Conservation (phyloP, 1,284 basidiomycete species). For the Ustilago vetiveriae region DNA sequence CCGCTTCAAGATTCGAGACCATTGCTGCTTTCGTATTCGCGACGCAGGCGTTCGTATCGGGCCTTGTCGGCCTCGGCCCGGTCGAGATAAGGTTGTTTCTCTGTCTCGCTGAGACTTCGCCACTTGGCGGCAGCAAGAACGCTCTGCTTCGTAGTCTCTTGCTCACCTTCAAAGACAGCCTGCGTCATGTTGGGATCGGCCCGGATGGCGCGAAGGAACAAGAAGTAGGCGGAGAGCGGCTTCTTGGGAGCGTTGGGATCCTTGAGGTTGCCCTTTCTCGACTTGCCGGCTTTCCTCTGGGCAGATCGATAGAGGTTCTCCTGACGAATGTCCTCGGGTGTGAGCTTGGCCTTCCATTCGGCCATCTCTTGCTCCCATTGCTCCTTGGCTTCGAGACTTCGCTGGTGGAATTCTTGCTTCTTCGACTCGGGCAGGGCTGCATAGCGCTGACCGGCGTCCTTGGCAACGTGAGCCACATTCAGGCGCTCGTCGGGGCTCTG, state of each 20-base stretch:
- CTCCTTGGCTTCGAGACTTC: constrained; percentile 84
- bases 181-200: constrained; percentile 64
- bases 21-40: constrained; percentile 56
- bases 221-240: constrained; percentile 91
- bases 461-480: constrained; percentile 93
- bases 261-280: constrained; percentile 91
- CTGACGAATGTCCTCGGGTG: constrained; percentile 91
- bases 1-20: constrained; percentile 32
- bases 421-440: constrained; percentile 79
- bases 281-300: constrained; percentile 91
- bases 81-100: constrained; percentile 71
- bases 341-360: constrained; percentile 86
- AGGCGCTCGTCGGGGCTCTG: constrained; percentile 73
- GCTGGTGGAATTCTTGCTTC: constrained; percentile 71
- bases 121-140: constrained; percentile 90
- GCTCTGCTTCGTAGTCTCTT: constrained; percentile 92
- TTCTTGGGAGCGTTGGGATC: constrained; percentile 97
- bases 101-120: constrained; percentile 88
- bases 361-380: constrained; percentile 80
- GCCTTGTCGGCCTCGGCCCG: constrained; percentile 62
- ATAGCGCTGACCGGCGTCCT: constrained; percentile 91
- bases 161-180: constrained; percentile 89
- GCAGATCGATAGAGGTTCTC: constrained; percentile 91
- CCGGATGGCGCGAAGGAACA: constrained; percentile 78
- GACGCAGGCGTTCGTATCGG: constrained; percentile 57